Percentiles rank a stretch among this genome's conserved stretches.
Conservation (phyloP, 768 basidiomycete genomes). For the Trametes cinnabarina region DNA sequence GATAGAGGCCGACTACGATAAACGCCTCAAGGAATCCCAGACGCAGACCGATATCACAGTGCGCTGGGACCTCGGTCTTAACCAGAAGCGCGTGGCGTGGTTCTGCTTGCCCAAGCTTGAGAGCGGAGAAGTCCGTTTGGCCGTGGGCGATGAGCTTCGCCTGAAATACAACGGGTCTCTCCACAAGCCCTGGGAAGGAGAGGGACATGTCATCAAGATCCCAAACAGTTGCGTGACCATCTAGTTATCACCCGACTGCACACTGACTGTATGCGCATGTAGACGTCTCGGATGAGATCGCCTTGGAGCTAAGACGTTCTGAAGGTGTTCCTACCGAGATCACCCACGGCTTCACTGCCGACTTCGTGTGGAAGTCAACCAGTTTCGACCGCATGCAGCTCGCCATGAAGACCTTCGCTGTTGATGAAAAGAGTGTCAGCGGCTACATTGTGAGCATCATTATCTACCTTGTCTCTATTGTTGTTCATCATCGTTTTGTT, state of each 20-base stretch:
- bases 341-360: constrained; percentile 94
- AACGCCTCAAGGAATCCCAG: constrained; percentile 95
- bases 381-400: constrained; percentile 99
- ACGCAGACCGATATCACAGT: constrained; percentile 96
- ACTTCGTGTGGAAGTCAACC: constrained; percentile 99
- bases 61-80: constrained; percentile 96
- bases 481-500: not conserved
- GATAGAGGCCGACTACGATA: constrained; percentile 99
- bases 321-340: constrained; percentile 94
- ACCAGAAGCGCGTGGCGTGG: constrained; percentile 99
- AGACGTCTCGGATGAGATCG: constrained; percentile 99
- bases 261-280: constrained; percentile 5
- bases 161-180: constrained; percentile 86
- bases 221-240: constrained; percentile 81
- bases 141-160: constrained; percentile 93
- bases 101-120: constrained; percentile 95
- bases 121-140: constrained; percentile 94
- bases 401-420: constrained; percentile 99
- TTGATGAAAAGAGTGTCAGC: constrained; percentile 98
- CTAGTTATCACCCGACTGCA: not conserved
- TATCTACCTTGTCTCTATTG: not conserved
- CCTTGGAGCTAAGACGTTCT: constrained; percentile 82
- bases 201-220: constrained; percentile 98
- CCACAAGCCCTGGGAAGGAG: constrained; percentile 95
- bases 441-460: constrained; percentile 67